These are phyloP conservation scores for Saccharum hybrid DNA, from an alignment of 202 grass and related monocot genomes.

Conservation along the genomic window DNA sequence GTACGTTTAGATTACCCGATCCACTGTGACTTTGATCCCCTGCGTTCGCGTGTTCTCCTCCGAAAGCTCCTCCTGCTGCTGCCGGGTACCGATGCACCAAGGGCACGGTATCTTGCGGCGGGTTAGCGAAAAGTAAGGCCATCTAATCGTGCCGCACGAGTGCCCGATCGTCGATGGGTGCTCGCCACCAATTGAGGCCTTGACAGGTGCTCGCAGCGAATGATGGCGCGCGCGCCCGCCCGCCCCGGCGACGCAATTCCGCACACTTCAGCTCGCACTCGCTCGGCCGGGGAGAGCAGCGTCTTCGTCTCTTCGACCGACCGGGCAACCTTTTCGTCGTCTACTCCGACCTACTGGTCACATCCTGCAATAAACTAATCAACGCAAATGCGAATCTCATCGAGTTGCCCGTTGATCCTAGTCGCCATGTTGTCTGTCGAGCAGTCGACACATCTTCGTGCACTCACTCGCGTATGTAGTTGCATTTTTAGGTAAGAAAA, in stretches of 20 bases:
- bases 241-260: neutral
- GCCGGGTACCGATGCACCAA: neutral
- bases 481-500: slow-evolving; percentile 37
- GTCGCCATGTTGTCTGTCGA: slow-evolving; percentile 46
- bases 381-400: slow-evolving; percentile 20
- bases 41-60: slow-evolving; percentile 38
- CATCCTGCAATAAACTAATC: neutral
- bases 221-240: slow-evolving; percentile 8
- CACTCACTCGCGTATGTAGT: slow-evolving; percentile 55
- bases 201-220: slow-evolving; percentile 30
- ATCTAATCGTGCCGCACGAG: slow-evolving; percentile 25
- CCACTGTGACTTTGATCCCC: neutral
- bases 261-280: too few species aligned
- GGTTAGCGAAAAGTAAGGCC: slow-evolving; percentile 33
- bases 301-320: neutral
- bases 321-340: slow-evolving; percentile 17
- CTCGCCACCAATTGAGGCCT: neutral
- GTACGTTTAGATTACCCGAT: neutral
- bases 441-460: slow-evolving; percentile 58
- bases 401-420: slow-evolving; percentile 52
- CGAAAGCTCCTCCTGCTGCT: neutral
- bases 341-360: neutral
- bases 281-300: too few species aligned
- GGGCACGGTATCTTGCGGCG: neutral
- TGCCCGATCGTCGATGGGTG: slow-evolving; percentile 30